Conservation (phyloP, 495 filamentous ascomycete genomes). For the Lasiosphaeria miniovina region DNA sequence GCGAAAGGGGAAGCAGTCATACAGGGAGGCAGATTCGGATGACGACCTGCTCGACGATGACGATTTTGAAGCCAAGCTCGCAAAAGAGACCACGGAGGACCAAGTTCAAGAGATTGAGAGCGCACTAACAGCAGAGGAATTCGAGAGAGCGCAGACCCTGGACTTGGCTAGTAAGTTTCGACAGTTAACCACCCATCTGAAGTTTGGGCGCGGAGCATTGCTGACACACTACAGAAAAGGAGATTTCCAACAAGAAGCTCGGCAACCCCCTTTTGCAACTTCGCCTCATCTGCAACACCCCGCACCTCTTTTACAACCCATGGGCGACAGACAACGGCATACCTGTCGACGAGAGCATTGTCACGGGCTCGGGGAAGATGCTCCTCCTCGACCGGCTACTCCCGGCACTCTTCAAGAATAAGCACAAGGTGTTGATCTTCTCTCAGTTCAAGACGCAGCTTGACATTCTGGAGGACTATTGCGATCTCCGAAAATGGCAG, state of each 20-base stretch:
- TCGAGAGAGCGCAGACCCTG: slow-evolving; percentile 66
- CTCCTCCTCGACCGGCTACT: slow-evolving; percentile 85
- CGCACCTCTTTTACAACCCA: slow-evolving; percentile 96
- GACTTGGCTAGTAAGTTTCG: slow-evolving; percentile 67
- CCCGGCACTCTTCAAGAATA: slow-evolving; percentile 66
- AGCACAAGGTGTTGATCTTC: slow-evolving; percentile 93
- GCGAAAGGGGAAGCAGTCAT: slow-evolving; percentile 39
- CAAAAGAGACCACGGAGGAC: slow-evolving; percentile 54
- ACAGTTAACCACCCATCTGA: not conserved
- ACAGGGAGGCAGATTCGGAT: slow-evolving; percentile 51
- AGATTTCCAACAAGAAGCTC: slow-evolving; percentile 87
- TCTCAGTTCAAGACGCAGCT: slow-evolving; percentile 94
- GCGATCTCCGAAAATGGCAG: slow-evolving; percentile 67
- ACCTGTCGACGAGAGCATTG: slow-evolving; percentile 69
- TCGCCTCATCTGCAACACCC: slow-evolving; percentile 85
- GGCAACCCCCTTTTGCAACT: slow-evolving; percentile 94
- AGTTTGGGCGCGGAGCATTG: not conserved
- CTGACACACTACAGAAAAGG: slow-evolving; percentile 54
- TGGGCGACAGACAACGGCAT: slow-evolving; percentile 57
- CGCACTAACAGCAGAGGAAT: slow-evolving; percentile 53
- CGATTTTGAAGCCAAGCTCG: slow-evolving; percentile 68
- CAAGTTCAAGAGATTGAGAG: slow-evolving; percentile 49
- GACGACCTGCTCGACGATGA: slow-evolving; percentile 76
- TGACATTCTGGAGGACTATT: slow-evolving; percentile 87
- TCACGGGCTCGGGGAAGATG: slow-evolving; percentile 92